These are phyloP conservation scores for Polychytrium aggregatum DNA, from an alignment of 192 early-diverging fungal species.

Conservation along the genomic window DNA sequence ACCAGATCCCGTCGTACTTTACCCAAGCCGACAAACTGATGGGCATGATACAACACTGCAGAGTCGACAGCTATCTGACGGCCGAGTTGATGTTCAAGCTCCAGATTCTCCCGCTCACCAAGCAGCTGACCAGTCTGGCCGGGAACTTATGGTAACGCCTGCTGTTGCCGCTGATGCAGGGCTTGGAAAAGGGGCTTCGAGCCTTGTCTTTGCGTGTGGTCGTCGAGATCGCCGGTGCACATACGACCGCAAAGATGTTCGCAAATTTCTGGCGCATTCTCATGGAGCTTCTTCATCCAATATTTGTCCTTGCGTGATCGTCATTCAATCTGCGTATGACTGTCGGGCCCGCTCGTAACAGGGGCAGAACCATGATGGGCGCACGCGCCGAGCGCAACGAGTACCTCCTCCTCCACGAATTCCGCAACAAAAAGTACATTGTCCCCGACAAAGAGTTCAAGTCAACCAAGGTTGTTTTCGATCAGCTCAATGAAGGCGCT, in stretches of 20 bases:
- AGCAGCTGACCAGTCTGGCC: conserved; percentile 82
- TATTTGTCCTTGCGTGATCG: background rate
- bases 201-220: no score
- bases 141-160: conserved; percentile 85
- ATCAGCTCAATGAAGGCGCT: no score
- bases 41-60: conserved; percentile 65
- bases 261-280: no score
- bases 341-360: no score
- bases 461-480: no score
- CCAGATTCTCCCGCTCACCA: conserved; percentile 81
- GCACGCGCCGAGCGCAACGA: conserved; percentile 92
- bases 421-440: conserved; percentile 82
- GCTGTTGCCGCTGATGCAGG: no score
- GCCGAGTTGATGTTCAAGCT: conserved; percentile 78
- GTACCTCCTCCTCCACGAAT: conserved; percentile 89
- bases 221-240: no score
- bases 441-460: conserved; percentile 76
- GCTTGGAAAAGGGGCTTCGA: no score
- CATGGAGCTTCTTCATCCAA: no score
- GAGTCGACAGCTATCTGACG: conserved; percentile 71
- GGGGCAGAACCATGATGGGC: conserved; percentile 73
- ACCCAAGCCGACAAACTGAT: conserved; percentile 42
- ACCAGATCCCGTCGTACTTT: conserved; percentile 64
- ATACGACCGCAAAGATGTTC: no score
- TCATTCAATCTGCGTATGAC: background rate